Evolutionary conservation across 306 rosid species (phyloP).

Genomic region (Vicia sativa): DNA sequence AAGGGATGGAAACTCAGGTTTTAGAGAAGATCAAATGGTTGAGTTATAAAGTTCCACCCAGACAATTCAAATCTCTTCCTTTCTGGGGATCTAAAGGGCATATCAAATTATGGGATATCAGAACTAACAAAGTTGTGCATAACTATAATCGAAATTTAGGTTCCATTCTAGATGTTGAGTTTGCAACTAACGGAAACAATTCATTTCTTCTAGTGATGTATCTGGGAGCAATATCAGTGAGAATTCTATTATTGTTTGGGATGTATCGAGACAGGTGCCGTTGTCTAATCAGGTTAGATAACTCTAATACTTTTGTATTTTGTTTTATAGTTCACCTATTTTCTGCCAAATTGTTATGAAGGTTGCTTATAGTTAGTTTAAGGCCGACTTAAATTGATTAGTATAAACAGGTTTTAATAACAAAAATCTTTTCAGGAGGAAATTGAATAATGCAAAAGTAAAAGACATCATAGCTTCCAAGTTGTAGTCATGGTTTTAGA

Average conservation of each 20-base stretch:
- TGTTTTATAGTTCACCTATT: conserved; percentile 8
- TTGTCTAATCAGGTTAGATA: conserved; percentile 81
- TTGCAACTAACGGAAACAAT: conserved; percentile 59
- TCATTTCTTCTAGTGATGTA: conserved; percentile 81
- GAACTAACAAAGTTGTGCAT: conserved; percentile 65
- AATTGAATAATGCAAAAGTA: conserved; percentile 8
- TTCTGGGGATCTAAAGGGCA: conserved; percentile 83
- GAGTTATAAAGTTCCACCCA: conserved; percentile 75
- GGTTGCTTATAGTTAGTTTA: conserved; percentile 22
- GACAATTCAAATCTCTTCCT: conserved; percentile 67
- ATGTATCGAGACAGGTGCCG: conserved; percentile 74
- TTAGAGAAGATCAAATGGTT: conserved; percentile 72
- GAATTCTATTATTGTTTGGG: conserved; percentile 89
- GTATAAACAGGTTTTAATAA: not conserved
- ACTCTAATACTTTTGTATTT: not conserved
- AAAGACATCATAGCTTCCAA: conserved; percentile 24
- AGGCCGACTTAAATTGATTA: too few relatives aligned
- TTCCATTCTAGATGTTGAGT: conserved; percentile 85
- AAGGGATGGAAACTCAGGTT: conserved; percentile 72
- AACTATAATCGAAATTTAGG: conserved; percentile 66
- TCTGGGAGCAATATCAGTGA: conserved; percentile 72
- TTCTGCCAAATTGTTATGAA: conserved; percentile 13
- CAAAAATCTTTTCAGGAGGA: conserved; percentile 10
- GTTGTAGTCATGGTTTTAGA: conserved; percentile 15
- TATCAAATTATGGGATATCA: conserved; percentile 79